These are phyloP conservation scores for Cerrena zonata DNA, from an alignment of 1,284 basidiomycete genomes.

Conservation along the genomic window DNA sequence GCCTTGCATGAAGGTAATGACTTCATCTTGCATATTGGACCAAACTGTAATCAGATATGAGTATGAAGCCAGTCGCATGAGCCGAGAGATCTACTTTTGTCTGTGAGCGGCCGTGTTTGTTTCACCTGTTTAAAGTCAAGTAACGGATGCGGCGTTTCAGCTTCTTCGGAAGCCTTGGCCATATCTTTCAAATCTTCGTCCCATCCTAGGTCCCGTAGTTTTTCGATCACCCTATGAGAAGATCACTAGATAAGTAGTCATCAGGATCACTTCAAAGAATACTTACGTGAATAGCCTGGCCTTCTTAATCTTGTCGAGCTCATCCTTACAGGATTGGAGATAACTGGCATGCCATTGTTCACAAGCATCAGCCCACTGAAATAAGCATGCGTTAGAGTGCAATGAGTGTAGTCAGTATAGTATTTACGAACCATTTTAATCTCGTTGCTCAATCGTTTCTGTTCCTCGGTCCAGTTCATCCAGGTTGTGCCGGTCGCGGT, in stretches of 20 bases:
- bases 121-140: background rate
- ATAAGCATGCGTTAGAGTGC: too few relatives aligned
- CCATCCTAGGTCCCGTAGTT: constrained; percentile 2
- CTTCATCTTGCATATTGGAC: constrained; percentile 1
- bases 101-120: background rate
- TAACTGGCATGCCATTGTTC: background rate
- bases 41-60: background rate
- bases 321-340: background rate
- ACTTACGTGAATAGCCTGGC: background rate
- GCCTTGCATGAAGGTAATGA: background rate
- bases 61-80: background rate
- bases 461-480: background rate
- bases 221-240: background rate
- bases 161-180: background rate
- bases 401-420: background rate
- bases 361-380: background rate
- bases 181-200: background rate
- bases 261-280: background rate
- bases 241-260: background rate
- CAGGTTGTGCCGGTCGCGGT: background rate
- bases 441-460: background rate
- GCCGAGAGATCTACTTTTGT: background rate
- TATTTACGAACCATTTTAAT: background rate
- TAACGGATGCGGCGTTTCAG: background rate
- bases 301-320: background rate